A percentile compares a stretch with the other conserved stretches of the same genome.
Evolutionary conservation across 371 early-diverging fungal genomes (phyloP).

Genomic region (Mortierella sp.): DNA sequence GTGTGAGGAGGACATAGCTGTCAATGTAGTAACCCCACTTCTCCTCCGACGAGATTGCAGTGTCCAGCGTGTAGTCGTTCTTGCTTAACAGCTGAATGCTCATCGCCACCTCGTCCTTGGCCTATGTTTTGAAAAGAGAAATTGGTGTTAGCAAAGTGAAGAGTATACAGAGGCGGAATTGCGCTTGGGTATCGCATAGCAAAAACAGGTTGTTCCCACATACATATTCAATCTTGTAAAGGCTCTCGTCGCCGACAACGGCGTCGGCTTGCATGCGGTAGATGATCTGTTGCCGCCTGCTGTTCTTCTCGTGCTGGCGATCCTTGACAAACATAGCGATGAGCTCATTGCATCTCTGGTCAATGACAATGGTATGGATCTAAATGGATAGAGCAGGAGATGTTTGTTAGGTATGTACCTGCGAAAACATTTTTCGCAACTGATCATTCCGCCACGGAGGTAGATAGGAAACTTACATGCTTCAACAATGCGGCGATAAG

Average conservation of each 20-base stretch:
- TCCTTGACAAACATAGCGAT: conserved; percentile 71
- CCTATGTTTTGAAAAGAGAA: conserved; percentile 40
- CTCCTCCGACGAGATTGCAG: conserved; percentile 85
- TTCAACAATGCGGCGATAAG: conserved; percentile 82
- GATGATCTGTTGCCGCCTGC: conserved; percentile 78
- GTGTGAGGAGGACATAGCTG: conserved; percentile 85
- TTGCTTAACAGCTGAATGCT: conserved; percentile 89
- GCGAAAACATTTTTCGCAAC: neutral
- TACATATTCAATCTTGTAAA: conserved; percentile 90
- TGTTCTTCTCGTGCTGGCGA: conserved; percentile 67
- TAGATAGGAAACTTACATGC: conserved; percentile 67
- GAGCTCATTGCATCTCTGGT: conserved; percentile 70
- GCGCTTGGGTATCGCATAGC: neutral
- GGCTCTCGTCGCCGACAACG: conserved; percentile 83
- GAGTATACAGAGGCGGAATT: neutral
- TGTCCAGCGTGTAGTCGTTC: conserved; percentile 86
- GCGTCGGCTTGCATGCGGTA: conserved; percentile 89
- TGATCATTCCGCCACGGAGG: too few relatives aligned
- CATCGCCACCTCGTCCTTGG: conserved; percentile 73
- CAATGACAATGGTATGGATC: conserved; percentile 70
- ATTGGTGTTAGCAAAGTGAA: neutral
- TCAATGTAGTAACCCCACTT: conserved; percentile 95
- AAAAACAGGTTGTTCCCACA: conserved; percentile 47
- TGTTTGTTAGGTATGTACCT: neutral
- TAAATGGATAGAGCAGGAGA: conserved; percentile 5